Base-by-base conservation (phyloP, 2,329 filamentous ascomycete species). In the Fusarium subglutinans region DNA sequence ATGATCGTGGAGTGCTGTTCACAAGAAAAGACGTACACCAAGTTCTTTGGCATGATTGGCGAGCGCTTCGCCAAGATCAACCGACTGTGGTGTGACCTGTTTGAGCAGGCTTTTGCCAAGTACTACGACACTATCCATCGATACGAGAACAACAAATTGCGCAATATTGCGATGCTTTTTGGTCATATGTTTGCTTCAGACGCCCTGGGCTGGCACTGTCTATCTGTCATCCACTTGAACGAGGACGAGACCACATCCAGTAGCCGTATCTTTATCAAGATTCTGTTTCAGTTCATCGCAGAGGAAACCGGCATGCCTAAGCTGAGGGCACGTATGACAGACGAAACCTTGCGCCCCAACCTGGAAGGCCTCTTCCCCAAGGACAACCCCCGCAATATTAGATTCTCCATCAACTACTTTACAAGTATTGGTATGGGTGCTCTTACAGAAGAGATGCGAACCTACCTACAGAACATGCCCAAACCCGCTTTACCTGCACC, bases 401-500 rank as follows among this genome's bases (percentile, higher is more conserved):
- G 96, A 61, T 99, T 99, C 87, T 94, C 95, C 57, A 98, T 99
- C 91, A 99, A 99, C 84, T 99, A 98, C 87, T 98, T 99, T 82
- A 99, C 96, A 15, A 96, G 95, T 79, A 97, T 99, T 78, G 95
- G 95, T 66, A 97, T 99, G 93, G 96, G 96, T 80, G 91, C 90
- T 30, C 88, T 99, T 70, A 99, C 96, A 5, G 96, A 99, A 81
- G 93, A 95, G 75, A 97, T 98, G 94, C 92, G 96, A 82, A 94
- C 97, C 79, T 91, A 92, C 80, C 88, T 99, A 64, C 93, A 95
- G 81, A 98, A 95, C 79, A 90, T 97, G 83, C 95, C 95, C 18
- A 96, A 97, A 80, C 95, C 95, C 6, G 88, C 93, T 4, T 85
- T 93, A 30, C 93, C 93, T 11, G 90, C 94, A 4, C 85, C 93